Evolutionary conservation across 768 basidiomycete species (phyloP).

Genomic region (Vararia minispora): DNA sequence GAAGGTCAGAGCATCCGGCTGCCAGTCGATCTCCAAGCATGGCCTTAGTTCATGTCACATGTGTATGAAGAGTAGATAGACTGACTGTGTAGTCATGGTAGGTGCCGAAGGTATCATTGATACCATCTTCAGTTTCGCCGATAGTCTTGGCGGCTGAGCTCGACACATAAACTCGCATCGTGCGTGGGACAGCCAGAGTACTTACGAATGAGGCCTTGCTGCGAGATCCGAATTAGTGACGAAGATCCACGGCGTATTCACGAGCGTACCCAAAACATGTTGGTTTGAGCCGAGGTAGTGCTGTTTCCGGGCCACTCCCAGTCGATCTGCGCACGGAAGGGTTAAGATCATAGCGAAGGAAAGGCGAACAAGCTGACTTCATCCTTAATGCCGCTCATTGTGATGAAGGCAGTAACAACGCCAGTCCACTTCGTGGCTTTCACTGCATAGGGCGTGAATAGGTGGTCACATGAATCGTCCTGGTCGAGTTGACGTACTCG

Average conservation of each 20-base stretch:
- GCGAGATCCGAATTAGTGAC: too few relatives aligned
- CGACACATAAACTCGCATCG: neutral
- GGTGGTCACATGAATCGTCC: neutral
- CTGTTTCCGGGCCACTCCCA: constrained; percentile 71
- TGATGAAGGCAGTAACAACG: constrained; percentile 77
- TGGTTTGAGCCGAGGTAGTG: constrained; percentile 62
- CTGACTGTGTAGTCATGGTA: constrained; percentile 72
- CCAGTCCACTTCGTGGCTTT: constrained; percentile 75
- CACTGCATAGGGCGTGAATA: constrained; percentile 29
- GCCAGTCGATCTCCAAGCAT: constrained; percentile 63
- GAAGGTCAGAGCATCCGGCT: constrained; percentile 53
- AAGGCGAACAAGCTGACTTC: too few relatives aligned
- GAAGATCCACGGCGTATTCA: too few relatives aligned
- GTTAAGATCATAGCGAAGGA: too few relatives aligned
- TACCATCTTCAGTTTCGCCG: constrained; percentile 35
- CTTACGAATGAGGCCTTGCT: constrained; percentile 60
- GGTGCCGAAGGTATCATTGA: constrained; percentile 54
- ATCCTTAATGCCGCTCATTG: constrained; percentile 72
- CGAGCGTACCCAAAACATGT: constrained; percentile 80
- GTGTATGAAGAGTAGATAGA: constrained; percentile 3
- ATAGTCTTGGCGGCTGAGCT: constrained; percentile 31
- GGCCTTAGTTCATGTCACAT: neutral
- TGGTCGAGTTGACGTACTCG: constrained; percentile 26
- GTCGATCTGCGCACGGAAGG: too few relatives aligned
- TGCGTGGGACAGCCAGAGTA: constrained; percentile 11